These are phyloP conservation scores for Lophiostoma macrostomum DNA, from an alignment of 495 filamentous ascomycete species.

Conservation along the genomic window DNA sequence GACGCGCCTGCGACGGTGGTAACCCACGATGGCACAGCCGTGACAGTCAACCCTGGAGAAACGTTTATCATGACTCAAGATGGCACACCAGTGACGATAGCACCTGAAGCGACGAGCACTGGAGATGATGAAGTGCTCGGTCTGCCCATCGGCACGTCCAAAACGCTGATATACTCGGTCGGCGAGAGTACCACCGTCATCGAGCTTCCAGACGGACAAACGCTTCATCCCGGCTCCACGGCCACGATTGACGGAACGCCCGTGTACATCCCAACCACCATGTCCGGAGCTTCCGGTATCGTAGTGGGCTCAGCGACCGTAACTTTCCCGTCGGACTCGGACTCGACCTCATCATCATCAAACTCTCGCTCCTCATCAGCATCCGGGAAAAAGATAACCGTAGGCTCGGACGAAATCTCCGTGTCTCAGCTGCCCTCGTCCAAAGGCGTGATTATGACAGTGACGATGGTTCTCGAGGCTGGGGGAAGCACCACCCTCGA, in stretches of 20 bases:
- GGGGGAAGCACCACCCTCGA: constrained; percentile 1
- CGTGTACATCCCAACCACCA: constrained; percentile 9
- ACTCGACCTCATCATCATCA: neutral
- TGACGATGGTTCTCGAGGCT: constrained; percentile 22
- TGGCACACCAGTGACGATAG: too few species aligned
- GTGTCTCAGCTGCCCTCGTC: neutral
- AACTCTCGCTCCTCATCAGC: too few species aligned
- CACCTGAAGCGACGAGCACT: too few species aligned
- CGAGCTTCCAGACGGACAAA: constrained; percentile 8
- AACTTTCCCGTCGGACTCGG: neutral
- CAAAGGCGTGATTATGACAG: constrained; percentile 21
- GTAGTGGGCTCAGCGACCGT: constrained; percentile 12
- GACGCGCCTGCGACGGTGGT: too few species aligned
- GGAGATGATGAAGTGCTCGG: too few species aligned
- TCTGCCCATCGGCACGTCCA: too few species aligned
- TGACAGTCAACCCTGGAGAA: too few species aligned
- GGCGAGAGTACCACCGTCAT: neutral
- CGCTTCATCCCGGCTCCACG: constrained; percentile 4
- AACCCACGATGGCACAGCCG: too few species aligned
- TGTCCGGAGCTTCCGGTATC: constrained; percentile 9
- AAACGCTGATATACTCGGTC: neutral
- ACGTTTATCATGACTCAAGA: too few species aligned
- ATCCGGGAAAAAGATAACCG: neutral
- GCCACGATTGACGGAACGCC: neutral
- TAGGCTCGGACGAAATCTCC: neutral